Evolutionary conservation across 208 protist species (phyloP).

Genomic region (Trypanosoma scelopori): DNA sequence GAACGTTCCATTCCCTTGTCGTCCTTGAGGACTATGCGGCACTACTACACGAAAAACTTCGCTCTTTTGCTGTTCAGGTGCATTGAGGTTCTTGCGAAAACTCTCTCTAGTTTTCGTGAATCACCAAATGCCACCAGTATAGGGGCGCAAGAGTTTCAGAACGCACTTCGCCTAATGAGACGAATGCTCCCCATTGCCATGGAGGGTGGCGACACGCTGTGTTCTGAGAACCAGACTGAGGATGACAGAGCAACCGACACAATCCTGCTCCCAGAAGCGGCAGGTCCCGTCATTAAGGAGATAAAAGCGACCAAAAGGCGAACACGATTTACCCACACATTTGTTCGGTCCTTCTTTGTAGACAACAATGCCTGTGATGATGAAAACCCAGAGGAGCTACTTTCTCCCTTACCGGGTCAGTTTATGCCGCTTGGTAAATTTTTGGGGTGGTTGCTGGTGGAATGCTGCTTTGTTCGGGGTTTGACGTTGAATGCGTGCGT

Average conservation of each 20-base stretch:
- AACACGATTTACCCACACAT: conserved; percentile 55
- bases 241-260: not conserved
- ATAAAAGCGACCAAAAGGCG: conserved; percentile 4
- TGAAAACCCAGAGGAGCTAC: conserved; percentile 34
- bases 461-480: conserved; percentile 84
- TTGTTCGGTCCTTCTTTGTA: conserved; percentile 79
- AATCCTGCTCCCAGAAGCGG: conserved; percentile 14
- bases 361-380: conserved; percentile 67
- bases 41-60: conserved; percentile 82
- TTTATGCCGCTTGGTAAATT: conserved; percentile 38
- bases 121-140: conserved; percentile 2
- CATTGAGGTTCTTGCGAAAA: conserved; percentile 51
- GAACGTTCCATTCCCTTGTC: conserved; percentile 44
- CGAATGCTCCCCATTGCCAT: conserved; percentile 69
- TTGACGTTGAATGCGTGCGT: conserved; percentile 40
- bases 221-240: not conserved
- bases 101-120: conserved; percentile 22
- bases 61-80: conserved; percentile 66
- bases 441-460: conserved; percentile 66
- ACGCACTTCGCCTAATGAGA: conserved; percentile 60
- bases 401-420: conserved; percentile 48
- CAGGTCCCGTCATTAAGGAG: not conserved
- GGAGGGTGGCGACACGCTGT: conserved; percentile 48
- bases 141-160: conserved; percentile 31
- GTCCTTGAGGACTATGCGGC: conserved; percentile 65